phyloP scores from a whole-genome alignment of 2,329 filamentous ascomycete genomes.

The Drechslerella stenobrocha region DNA sequence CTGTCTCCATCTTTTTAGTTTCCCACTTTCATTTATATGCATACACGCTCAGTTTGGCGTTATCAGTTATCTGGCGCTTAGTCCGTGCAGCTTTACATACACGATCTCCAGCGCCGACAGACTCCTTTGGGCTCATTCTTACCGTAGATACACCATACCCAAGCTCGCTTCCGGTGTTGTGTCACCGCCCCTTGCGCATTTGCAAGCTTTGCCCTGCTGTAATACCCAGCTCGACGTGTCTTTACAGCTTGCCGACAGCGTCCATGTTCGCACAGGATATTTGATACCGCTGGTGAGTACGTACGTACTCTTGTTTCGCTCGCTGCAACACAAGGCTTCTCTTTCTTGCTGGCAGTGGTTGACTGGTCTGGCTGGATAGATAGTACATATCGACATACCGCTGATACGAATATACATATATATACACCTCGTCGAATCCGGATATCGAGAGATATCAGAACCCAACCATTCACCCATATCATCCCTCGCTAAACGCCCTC shows the following conservation, averaged over 20 bases:
- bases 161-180: constrained; percentile 44
- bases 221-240: constrained; percentile 48
- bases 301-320: not conserved
- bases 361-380: no score
- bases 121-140: constrained; percentile 9
- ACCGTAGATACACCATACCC: constrained; percentile 21
- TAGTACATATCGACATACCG: no score
- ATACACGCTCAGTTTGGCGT: no score
- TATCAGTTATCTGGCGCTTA: no score
- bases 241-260: constrained; percentile 40
- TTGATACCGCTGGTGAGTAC: not conserved
- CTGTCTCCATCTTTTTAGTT: not conserved
- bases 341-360: no score
- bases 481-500: no score
- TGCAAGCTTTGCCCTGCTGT: constrained; percentile 39
- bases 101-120: not conserved
- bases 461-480: no score
- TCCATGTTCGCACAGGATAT: not conserved
- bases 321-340: not conserved
- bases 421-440: no score
- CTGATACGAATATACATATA: no score
- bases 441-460: no score
- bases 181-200: constrained; percentile 16
- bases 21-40: not conserved
- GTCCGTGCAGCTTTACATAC: no score